Conservation (phyloP, 768 basidiomycete genomes). For the Strobilomyces echinocephalus region DNA sequence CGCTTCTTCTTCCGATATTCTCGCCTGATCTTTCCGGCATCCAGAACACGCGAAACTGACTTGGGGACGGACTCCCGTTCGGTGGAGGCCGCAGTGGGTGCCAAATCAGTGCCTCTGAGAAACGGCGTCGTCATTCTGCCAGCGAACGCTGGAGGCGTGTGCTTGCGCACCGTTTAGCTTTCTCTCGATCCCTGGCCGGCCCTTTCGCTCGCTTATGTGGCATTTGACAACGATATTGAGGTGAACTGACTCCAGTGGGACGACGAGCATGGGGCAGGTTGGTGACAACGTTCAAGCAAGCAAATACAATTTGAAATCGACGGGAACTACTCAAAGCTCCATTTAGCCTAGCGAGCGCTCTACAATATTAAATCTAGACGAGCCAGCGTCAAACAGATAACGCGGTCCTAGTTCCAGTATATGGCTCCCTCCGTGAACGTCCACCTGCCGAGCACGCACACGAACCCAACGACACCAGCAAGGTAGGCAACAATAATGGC, state of each 20-base stretch:
- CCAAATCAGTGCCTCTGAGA: conserved; percentile 46
- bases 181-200: conserved; percentile 41
- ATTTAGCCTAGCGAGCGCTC: not conserved
- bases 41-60: conserved; percentile 57
- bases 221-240: conserved; percentile 38
- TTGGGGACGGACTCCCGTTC: conserved; percentile 67
- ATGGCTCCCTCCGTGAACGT: conserved; percentile 36
- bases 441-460: conserved; percentile 49
- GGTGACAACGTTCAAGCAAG: conserved; percentile 12
- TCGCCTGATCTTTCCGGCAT: conserved; percentile 55
- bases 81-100: conserved; percentile 40
- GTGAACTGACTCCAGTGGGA: not conserved
- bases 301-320: not conserved
- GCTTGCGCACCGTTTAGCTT: conserved; percentile 38
- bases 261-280: not conserved
- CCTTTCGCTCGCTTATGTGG: conserved; percentile 64
- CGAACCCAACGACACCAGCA: conserved; percentile 56
- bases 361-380: not conserved
- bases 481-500: conserved; percentile 54
- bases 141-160: not conserved
- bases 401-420: conserved; percentile 37
- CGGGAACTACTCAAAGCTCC: not conserved
- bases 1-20: conserved; percentile 51
- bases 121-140: not conserved
- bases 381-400: conserved; percentile 8